Base-by-base conservation (phyloP, 305 asterid species). In the Fraxinus floribunda region DNA sequence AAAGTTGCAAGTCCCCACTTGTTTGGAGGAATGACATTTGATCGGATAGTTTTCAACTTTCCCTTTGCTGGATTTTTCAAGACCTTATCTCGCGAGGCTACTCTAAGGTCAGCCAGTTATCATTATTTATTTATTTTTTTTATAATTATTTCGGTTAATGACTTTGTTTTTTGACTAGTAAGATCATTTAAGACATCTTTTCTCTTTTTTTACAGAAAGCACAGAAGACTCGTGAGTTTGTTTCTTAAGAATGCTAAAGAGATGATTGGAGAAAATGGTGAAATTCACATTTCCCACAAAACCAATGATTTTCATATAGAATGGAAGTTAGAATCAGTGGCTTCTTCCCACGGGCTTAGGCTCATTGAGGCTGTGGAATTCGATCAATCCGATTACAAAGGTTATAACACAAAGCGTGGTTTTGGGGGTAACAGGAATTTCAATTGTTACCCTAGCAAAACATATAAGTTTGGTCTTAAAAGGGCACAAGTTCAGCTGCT, bases 271-370 rank as follows among this genome's bases (percentile, higher is more conserved):
- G 89, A 81, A 70, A 16, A 62, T 1, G 92, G 90, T 0, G 89
- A 89, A 32, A 83, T 89, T 29, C 92, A 89, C 78, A 72, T 89
- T 24, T 10, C 89, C 0, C 90, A 89, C 89, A 89, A 87, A 87
- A 85, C 89, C 6, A 89, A 83, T 3, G 81, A 64, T 0, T 62
- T 84, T 41, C 85, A 84, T 29, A 1, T 0, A 0, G 83, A 81
- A 5, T 87, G 84, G 80, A 68, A 86, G 0, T 35, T 89, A 38
- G 89, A 76, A 36, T 16, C 26, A 1, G 0, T 86, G 1, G 92
- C 89, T 4, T 36, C 79, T 4, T 80, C 83, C 1, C 84, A 84
- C 73, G 13, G 81, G 18, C 89, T 89, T 2, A 64, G 62, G 85
- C 88, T 89, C 0, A 75, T 82, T 0, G 86, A 84, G 78, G 87